These are phyloP conservation scores for Cylindricascospora bacillispora DNA, from an alignment of 1,139 yeast genomes.

Conservation along the genomic window DNA sequence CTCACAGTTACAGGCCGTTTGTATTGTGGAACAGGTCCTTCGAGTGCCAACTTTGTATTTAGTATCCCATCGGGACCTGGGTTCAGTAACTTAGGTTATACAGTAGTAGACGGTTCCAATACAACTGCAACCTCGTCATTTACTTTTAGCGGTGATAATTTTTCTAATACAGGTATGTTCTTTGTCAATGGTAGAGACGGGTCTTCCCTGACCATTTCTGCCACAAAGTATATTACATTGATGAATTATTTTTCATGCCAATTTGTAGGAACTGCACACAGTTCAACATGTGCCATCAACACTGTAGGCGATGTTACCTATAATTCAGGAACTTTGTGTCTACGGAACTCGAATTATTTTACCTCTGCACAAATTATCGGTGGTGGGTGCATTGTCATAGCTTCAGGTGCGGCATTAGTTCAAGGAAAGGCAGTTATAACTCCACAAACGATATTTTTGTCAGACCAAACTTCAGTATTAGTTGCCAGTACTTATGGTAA, in stretches of 20 bases:
- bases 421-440: neutral
- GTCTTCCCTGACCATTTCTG: neutral
- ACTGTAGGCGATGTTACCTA: neutral
- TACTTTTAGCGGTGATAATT: neutral
- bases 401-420: neutral
- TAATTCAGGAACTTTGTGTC: neutral
- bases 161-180: neutral
- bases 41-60: neutral
- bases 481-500: neutral
- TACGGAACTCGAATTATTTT: neutral
- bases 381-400: neutral
- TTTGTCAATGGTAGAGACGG: neutral
- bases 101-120: neutral
- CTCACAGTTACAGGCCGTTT: neutral
- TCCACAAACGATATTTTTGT: neutral
- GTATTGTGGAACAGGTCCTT: neutral
- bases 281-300: neutral
- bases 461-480: neutral
- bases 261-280: neutral
- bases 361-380: neutral
- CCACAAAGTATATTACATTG: neutral
- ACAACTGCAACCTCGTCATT: neutral
- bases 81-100: neutral
- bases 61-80: neutral
- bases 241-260: neutral